Base-by-base conservation (phyloP, 1,284 basidiomycete genomes). In the Clitocybe nebularis region DNA sequence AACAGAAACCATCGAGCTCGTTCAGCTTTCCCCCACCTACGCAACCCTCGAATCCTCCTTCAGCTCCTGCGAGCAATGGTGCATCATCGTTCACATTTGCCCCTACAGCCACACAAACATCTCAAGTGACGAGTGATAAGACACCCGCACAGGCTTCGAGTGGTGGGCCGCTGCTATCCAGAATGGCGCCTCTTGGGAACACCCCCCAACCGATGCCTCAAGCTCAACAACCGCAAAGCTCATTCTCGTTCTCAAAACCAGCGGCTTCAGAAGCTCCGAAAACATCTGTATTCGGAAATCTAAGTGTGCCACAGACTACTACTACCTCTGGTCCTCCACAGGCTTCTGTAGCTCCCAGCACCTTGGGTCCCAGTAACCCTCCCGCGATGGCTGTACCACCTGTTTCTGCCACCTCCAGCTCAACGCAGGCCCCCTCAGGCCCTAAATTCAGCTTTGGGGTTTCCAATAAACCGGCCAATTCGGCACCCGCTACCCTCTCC, bases 401-500 rank as follows among this genome's bases (percentile, higher is more conserved):
- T n/a, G n/a, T n/a, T n/a, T n/a, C n/a, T n/a, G n/a, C n/a, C n/a
- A n/a, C n/a, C n/a, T n/a, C n/a, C n/a, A n/a, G n/a, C n/a, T n/a
- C n/a, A n/a, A n/a, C n/a, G n/a, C n/a, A n/a, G n/a, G n/a, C 46
- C n/a, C 41, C 49, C 7, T 43, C 44, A 4, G 41, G 47, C 22
- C 49, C 53, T 10, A 63, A 59, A 40, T 60, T 62, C 43, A 59
- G 40, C 37, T 67, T 68, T 44, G 53, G 52, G 5, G 32, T 41
- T 25, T 25, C 38, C 40, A 44, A 28, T 21, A 36, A 44, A 29
- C 11, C 41, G 21, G 46, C 52, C 30, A 53, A 50, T 21, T 33
- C 57, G 8, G 16, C 44, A 4, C 17, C 50, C 3, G 34, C 54
- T 36, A 39, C 47, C 17, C 40, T 47, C 21, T 36, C 48, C 32